Conservation (phyloP, 2,329 filamentous ascomycete genomes). For the Monilinia polystroma region DNA sequence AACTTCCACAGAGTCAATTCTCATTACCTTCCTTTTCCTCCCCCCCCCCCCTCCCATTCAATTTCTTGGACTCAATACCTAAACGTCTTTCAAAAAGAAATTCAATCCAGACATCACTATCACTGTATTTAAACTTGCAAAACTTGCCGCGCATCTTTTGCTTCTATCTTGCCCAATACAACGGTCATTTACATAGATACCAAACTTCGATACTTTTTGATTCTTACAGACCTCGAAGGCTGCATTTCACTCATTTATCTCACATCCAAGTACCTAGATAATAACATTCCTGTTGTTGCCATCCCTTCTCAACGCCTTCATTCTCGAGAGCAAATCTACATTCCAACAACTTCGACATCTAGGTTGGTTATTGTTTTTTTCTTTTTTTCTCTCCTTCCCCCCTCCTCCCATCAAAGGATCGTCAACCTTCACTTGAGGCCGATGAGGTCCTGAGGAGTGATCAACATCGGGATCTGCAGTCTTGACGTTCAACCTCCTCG, state of each 20-base stretch:
- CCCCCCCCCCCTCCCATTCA: not conserved
- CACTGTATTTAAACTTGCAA: too few relatives aligned
- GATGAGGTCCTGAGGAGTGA: not conserved
- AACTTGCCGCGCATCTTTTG: conserved; percentile 7
- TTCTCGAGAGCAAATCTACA: conserved; percentile 5
- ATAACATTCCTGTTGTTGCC: not conserved
- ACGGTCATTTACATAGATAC: not conserved
- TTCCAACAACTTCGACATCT: conserved; percentile 4
- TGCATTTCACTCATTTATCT: conserved; percentile 2
- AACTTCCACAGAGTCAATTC: too few relatives aligned
- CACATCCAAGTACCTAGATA: not conserved
- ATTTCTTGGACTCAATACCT: conserved; percentile 7
- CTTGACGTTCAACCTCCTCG: not conserved
- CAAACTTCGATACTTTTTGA: not conserved
- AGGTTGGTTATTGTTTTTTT: conserved; percentile 6
- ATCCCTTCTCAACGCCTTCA: conserved; percentile 2
- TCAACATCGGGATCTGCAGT: not conserved
- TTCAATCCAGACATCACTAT: not conserved
- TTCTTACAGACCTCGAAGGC: not conserved
- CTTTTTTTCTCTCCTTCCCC: not conserved
- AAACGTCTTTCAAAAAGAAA: not conserved
- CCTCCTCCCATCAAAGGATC: not conserved
- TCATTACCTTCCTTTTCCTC: too few relatives aligned
- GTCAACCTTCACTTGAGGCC: not conserved
- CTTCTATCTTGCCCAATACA: too few relatives aligned